These are phyloP conservation scores for Aspergillus nanangensis DNA, from an alignment of 495 filamentous ascomycete species.

Conservation along the genomic window DNA sequence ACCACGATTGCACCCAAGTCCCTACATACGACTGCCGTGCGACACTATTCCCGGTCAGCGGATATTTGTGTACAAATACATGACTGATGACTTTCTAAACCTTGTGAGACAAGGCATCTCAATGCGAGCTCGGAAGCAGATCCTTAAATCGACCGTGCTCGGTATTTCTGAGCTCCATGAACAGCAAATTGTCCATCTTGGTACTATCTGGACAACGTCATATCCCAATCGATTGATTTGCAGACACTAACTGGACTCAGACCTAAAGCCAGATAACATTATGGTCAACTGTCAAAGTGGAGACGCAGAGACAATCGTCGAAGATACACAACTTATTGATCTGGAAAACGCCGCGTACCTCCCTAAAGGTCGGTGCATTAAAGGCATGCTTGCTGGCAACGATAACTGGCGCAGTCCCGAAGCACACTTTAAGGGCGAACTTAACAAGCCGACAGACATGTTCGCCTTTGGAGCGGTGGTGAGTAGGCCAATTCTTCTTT, in stretches of 20 bases:
- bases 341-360: constrained; percentile 44
- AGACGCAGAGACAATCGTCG: constrained; percentile 24
- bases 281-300: constrained; percentile 15
- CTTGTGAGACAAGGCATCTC: constrained; percentile 33
- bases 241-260: constrained; percentile 17
- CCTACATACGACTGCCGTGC: constrained; percentile 26
- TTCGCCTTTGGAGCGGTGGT: constrained; percentile 32
- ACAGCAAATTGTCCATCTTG: constrained; percentile 39
- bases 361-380: constrained; percentile 19
- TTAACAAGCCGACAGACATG: constrained; percentile 31
- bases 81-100: constrained; percentile 35
- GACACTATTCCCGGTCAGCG: constrained; percentile 37
- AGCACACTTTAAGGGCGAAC: constrained; percentile 24
- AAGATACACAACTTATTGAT: constrained; percentile 32
- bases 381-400: constrained; percentile 30
- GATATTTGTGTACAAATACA: constrained; percentile 39
- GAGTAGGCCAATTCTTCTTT: constrained; percentile 23
- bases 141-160: constrained; percentile 36
- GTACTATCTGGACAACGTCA: constrained; percentile 12
- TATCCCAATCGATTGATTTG: neutral
- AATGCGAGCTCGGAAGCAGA: constrained; percentile 31
- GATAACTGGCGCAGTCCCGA: constrained; percentile 35
- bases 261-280: constrained; percentile 28
- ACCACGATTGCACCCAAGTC: constrained; percentile 25
- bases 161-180: constrained; percentile 42